Conservation (phyloP, 495 filamentous ascomycete species). For the Trichoderma parareesei region DNA sequence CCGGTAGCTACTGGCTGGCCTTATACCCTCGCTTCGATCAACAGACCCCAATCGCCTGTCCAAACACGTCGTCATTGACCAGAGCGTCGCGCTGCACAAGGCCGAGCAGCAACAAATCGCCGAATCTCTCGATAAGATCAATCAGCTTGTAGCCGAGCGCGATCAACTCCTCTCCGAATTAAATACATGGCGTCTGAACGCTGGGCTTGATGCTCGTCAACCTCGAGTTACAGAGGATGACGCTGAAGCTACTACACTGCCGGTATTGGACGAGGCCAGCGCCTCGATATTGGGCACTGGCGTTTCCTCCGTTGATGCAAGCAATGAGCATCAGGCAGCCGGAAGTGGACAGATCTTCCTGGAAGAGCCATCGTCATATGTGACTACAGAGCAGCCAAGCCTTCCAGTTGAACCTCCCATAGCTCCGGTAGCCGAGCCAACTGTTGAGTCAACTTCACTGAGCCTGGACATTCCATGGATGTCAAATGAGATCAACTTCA, state of each 20-base stretch:
- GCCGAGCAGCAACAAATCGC: slow-evolving; percentile 3
- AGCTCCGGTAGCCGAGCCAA: neutral
- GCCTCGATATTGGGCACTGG: neutral
- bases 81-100: slow-evolving; percentile 1
- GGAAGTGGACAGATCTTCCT: neutral
- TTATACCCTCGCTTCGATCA: neutral
- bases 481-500: neutral
- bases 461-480: neutral
- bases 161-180: neutral
- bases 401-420: neutral
- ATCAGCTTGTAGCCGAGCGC: neutral
- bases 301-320: neutral
- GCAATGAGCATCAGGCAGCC: neutral
- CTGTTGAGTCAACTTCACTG: neutral
- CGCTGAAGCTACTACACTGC: neutral
- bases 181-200: slow-evolving; percentile 3
- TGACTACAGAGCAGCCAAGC: neutral
- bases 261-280: neutral
- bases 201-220: neutral
- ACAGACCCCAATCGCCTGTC: neutral
- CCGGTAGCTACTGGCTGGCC: neutral
- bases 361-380: neutral
- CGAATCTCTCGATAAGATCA: neutral
- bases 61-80: slow-evolving; percentile 1
- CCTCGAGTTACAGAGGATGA: neutral